Evolutionary conservation across 73 alveolate genomes (phyloP).

Genomic region (Tetrahymena borealis): DNA sequence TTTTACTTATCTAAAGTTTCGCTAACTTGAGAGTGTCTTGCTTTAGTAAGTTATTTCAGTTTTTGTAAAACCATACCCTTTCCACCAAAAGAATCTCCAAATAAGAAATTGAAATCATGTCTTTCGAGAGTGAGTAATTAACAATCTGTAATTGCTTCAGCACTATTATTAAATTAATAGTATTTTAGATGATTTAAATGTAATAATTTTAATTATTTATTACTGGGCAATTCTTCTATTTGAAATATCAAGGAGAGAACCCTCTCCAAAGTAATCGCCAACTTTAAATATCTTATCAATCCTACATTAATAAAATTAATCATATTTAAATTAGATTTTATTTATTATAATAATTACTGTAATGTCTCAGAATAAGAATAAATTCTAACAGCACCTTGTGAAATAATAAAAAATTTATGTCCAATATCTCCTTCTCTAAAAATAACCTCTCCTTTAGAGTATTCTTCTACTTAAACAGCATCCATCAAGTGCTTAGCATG

Average conservation of each 20-base stretch:
- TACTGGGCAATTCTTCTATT: slow-evolving; percentile 9
- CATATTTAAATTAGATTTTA: neutral
- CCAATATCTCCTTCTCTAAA: slow-evolving; percentile 14
- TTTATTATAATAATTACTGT: neutral
- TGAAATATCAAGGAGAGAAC: slow-evolving; percentile 1
- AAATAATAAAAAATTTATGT: slow-evolving; percentile 8
- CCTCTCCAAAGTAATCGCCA: slow-evolving; percentile 45
- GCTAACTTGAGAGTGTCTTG: neutral
- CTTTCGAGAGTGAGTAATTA: slow-evolving; percentile 6
- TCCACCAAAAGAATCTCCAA: neutral
- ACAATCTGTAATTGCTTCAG: slow-evolving; percentile 15
- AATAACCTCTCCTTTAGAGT: neutral
- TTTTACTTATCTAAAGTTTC: neutral
- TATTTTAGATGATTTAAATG: neutral
- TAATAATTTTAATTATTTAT: neutral
- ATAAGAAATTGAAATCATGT: slow-evolving; percentile 12
- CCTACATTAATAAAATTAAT: neutral
- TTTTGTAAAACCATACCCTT: slow-evolving; percentile 7
- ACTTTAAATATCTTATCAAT: slow-evolving; percentile 1
- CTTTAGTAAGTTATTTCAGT: neutral
- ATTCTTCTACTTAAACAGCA: neutral
- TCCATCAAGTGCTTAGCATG: slow-evolving; percentile 14
- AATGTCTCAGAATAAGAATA: neutral
- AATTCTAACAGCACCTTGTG: slow-evolving; percentile 15
- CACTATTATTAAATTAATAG: neutral